These are phyloP conservation scores for Megacollybia marginata DNA, from an alignment of 768 basidiomycete genomes.

Conservation along the genomic window DNA sequence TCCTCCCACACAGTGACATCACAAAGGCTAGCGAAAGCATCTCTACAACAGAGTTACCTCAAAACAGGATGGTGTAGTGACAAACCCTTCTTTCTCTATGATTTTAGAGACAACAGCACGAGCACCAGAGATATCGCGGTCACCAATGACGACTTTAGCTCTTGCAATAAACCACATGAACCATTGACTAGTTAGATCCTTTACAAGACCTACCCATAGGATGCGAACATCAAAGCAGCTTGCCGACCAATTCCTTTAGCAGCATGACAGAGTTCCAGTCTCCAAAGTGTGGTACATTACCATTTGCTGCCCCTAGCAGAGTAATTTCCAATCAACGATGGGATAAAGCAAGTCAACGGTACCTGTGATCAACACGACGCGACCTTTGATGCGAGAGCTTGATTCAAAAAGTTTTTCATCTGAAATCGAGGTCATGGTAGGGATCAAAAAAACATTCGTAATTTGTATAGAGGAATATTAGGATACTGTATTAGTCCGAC, in stretches of 20 bases:
- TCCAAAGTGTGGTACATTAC: not conserved
- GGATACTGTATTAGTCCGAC: no score
- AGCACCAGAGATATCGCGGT: constrained; percentile 34
- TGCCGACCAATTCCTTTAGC: constrained; percentile 49
- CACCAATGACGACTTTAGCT: constrained; percentile 48
- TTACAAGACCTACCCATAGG: constrained; percentile 32
- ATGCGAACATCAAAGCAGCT: constrained; percentile 43
- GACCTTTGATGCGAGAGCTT: constrained; percentile 32
- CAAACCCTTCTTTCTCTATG: constrained; percentile 35
- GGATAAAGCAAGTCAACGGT: no score
- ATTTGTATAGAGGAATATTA: no score
- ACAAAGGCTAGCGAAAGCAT: constrained; percentile 34
- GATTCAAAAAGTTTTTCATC: constrained; percentile 39
- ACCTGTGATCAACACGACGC: constrained; percentile 45
- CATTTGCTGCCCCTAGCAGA: constrained; percentile 1
- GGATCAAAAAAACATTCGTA: no score
- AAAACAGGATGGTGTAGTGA: constrained; percentile 1
- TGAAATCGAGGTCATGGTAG: constrained; percentile 36
- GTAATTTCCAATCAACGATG: constrained; percentile 15
- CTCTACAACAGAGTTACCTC: constrained; percentile 18
- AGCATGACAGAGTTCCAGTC: constrained; percentile 20
- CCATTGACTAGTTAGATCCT: not conserved
- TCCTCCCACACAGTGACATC: constrained; percentile 51
- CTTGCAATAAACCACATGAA: constrained; percentile 18
- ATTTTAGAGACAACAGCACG: constrained; percentile 34